Evolutionary conservation across 169 alveolate genomes (phyloP).

Genomic region (Blepharisma undulans): DNA sequence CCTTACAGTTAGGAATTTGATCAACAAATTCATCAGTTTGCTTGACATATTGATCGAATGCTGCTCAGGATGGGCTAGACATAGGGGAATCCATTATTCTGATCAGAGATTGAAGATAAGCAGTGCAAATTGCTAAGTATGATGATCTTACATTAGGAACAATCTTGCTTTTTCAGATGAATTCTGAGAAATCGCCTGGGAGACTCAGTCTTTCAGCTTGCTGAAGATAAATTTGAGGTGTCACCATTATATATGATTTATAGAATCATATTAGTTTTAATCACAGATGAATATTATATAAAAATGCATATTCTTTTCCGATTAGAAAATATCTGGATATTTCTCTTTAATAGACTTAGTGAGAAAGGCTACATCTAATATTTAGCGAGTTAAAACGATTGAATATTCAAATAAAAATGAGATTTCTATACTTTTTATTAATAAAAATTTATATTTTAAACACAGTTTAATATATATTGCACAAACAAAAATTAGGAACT

Average conservation of each 20-base stretch:
- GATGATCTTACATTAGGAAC: background rate
- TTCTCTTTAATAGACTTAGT: too few relatives aligned
- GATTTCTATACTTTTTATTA: too few relatives aligned
- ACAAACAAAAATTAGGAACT: background rate
- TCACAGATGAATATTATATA: too few relatives aligned
- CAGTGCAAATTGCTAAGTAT: background rate
- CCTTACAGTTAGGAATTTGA: background rate
- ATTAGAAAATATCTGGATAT: too few relatives aligned
- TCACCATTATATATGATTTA: background rate
- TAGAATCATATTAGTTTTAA: background rate
- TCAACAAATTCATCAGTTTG: background rate
- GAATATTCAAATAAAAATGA: too few relatives aligned
- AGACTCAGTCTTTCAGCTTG: background rate
- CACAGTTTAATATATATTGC: background rate
- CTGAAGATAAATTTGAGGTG: background rate
- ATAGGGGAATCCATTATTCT: background rate
- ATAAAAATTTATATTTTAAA: too few relatives aligned
- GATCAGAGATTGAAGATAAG: background rate
- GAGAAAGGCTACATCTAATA: too few relatives aligned
- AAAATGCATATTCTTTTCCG: too few relatives aligned
- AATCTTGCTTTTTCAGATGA: background rate
- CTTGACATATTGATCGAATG: background rate
- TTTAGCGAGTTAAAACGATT: too few relatives aligned
- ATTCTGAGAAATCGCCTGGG: background rate
- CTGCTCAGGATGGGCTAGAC: background rate